Base-by-base conservation (phyloP, 345 rosid species). In the Crucihimalaya himalaica region DNA sequence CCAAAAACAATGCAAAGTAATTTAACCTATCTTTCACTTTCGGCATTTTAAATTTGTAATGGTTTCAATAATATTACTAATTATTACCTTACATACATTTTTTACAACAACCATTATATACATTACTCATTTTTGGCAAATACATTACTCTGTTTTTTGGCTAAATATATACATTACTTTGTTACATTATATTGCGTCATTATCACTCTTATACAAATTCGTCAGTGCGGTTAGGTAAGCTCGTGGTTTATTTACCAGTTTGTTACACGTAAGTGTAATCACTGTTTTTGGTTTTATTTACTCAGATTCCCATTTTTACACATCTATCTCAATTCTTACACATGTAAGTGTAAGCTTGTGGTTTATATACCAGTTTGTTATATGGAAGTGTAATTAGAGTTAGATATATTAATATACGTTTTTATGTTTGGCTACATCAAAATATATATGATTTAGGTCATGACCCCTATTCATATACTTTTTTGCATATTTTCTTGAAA, bases 1-100 rank as follows among this genome's bases (percentile, higher is more conserved):
- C 77, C 47, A 54, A 73, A 40, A 11, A 64, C 63, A 21, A 45
- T 5, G n/a, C 21, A 31, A 46, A 20, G 29, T 53, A 73, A 8
- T 64, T 56, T 55, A 73, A 64, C 37, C 64, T 64, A 42, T 47
- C 56, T 73, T 71, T 54, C 63, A 63, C 77, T 72, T 63, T 72
- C 64, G 37, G 54, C 63, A 53, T 15, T 73, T 54, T 72, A 2
- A 51, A 28, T 4, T 2, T 54, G 35, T 20, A 8, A 7, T 42
- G 13, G 28, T 63, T 72, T 15, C 46, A 72, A 32, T 63, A 40
- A 20, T 63, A 20, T 29, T 28, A 13, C 40, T 71, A 71, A 63
- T 15, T 62, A 28, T 35, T 61, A 35, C 40, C 43, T 28, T 61
- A 19, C 50, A 39, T 13, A 37, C 59, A 50, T 5, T 45, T 57